phyloP scores from a whole-genome alignment of 208 protist genomes.

The Leptomonas seymouri region DNA sequence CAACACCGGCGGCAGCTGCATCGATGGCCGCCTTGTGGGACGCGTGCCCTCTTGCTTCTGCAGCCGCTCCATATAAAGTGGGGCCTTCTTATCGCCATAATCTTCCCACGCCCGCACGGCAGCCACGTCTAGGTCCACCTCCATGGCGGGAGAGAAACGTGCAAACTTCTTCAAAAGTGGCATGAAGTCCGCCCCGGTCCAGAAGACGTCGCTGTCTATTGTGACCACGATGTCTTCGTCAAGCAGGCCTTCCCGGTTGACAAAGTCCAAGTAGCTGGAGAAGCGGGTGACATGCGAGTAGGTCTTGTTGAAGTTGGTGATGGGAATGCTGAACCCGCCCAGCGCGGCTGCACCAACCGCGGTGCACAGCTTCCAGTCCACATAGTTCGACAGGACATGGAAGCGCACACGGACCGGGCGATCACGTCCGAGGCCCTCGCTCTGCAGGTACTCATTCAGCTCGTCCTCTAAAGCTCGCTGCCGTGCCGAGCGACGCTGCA shows the following conservation, averaged over 20 bases:
- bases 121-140: slow-evolving; percentile 36
- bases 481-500: slow-evolving; percentile 12
- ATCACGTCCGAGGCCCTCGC: slow-evolving; percentile 2
- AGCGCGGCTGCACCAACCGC: slow-evolving; percentile 34
- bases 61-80: slow-evolving; percentile 26
- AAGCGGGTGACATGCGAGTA: slow-evolving; percentile 44
- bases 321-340: slow-evolving; percentile 26
- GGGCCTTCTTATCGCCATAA: slow-evolving; percentile 40
- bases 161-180: slow-evolving; percentile 44
- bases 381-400: slow-evolving; percentile 25
- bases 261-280: slow-evolving; percentile 32
- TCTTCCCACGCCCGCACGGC: slow-evolving; percentile 46
- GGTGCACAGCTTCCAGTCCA: slow-evolving; percentile 34
- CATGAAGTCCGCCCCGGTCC: slow-evolving; percentile 41
- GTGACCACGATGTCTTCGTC: slow-evolving; percentile 45
- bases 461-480: slow-evolving; percentile 20
- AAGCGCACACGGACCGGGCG: slow-evolving; percentile 21
- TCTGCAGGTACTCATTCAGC: slow-evolving; percentile 17
- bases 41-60: neutral
- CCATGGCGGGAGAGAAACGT: slow-evolving; percentile 22
- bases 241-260: slow-evolving; percentile 26
- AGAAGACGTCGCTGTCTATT: slow-evolving; percentile 38
- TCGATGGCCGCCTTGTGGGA: slow-evolving; percentile 11
- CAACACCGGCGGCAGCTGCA: slow-evolving; percentile 43
- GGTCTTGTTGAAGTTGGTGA: slow-evolving; percentile 26